Base-by-base conservation (phyloP, 805 yeast genomes). In the Scheffersomyces coipomensis region DNA sequence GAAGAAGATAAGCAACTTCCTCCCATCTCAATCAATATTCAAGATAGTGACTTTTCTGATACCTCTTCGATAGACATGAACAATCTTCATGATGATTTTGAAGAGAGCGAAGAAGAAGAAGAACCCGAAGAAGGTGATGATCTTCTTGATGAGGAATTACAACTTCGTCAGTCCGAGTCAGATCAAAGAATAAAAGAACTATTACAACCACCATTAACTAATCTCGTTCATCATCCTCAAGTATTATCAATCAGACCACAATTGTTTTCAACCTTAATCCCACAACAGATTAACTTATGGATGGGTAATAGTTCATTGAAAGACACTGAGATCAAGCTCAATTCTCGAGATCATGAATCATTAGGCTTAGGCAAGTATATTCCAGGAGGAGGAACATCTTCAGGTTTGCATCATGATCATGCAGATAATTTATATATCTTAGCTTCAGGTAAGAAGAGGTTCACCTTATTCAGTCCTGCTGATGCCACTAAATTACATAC, bases 331-430 rank as follows among this genome's bases (percentile, higher is more conserved):
- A 34, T 32, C 34, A 21, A 41, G 35, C 33, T 60, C 7, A 53
- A 59, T 17, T 37, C 43, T 2, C 22, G 33, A 1, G 46, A 53
- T 12, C 39, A 46, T 2, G 58, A 60, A 24, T 13, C 38, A 6
- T 39, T 45, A 4, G 55, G 54, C 1, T 55, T 80, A 4, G 87
- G 87, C 1, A 75, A 78, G 51, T 62, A 62, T 17, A 58, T 83
- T 1, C 84, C 88, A 1, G 75, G 76, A 1, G 66, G 68, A 1
- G 84, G 83, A 2, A 67, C 81, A 1, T 81, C 88, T 0, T 81
- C 89, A 1, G 91, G 91, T 0, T 60, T 85, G 10, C 91, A 85
- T 49, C 91, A 85, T 55, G 91, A 85, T 55, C 90, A 84, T 58
- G 87, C 90, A 1, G 90, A 84, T 53, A 85, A 85, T 51, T 61